Conservation (phyloP, 75 land plant species). For the Gnetum montanum region DNA sequence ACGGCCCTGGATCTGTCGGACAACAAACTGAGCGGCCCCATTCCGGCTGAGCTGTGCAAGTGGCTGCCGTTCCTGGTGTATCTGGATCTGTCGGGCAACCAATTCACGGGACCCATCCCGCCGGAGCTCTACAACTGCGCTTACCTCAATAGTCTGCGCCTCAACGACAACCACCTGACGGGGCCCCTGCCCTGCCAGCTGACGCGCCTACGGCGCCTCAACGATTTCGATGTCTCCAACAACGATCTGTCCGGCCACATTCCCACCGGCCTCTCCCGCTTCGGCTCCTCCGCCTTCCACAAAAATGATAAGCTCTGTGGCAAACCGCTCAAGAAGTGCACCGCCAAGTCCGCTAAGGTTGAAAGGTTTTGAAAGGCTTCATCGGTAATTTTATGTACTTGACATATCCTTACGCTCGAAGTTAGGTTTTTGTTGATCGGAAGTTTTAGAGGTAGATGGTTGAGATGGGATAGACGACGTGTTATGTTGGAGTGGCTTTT, state of each 20-base stretch:
- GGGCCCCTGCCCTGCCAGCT: constrained; percentile 58
- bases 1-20: constrained; percentile 64
- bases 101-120: constrained; percentile 57
- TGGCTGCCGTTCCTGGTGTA: constrained; percentile 27
- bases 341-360: no score
- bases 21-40: constrained; percentile 45
- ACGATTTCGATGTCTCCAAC: constrained; percentile 35
- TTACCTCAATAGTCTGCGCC: constrained; percentile 44
- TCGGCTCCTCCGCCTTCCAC: constrained; percentile 7
- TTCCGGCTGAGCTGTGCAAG: constrained; percentile 38
- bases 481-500: no score
- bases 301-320: constrained; percentile 71
- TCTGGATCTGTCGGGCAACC: constrained; percentile 63
- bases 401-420: no score
- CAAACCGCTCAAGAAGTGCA: constrained; percentile 34
- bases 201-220: constrained; percentile 37
- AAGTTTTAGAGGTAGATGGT: no score
- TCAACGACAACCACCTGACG: constrained; percentile 44
- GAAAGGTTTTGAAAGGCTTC: no score
- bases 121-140: constrained; percentile 19
- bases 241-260: constrained; percentile 51
- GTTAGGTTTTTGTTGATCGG: no score
- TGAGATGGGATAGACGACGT: no score
- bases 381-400: no score
- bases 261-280: constrained; percentile 15